Evolutionary conservation across 495 filamentous ascomycete genomes (phyloP), one percentile per base, ranked within the genome.

Genomic region (Pseudevernia furfuracea): DNA sequence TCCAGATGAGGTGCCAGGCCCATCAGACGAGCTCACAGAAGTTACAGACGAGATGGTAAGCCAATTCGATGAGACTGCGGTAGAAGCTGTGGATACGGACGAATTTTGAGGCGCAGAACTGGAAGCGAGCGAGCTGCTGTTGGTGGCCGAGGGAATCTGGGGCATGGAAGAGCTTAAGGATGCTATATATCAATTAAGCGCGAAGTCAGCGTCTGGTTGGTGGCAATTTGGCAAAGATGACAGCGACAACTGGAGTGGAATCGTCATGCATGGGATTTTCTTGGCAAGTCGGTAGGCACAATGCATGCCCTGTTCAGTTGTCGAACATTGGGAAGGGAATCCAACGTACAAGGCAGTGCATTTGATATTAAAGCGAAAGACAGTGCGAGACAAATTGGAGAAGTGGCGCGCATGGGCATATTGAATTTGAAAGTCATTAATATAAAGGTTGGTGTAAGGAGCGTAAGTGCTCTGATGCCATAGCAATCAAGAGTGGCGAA

Each of bases 301-400:
- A 7, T 1, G 49, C 28, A 15, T 19, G 28, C 1, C n/a, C n/a
- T n/a, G n/a, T n/a, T n/a, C n/a, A n/a, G n/a, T n/a, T n/a, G 1
- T 1, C 28, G n/a, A 19, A 53, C 25, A 19, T 7, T 53, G 49
- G 15, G 15, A 32, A 28, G 1, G 49, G 25, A 32, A 19, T 53
- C 28, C 28, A 32, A 53, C 49, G 28, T 53, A 53, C 49, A 53
- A 17, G 49, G 49, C 49, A 32, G 25, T 32, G 49, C 49, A 53
- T 19, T 53, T 32, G 49, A 53, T 30, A 17, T 32, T 17, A 4
- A 19, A 32, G 15, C 25, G 49, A 53, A 32, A 17, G 14, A 30
- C 1, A 53, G 49, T 30, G 49, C 28, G 49, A 53, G 25, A 53
- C 19, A 53, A 19, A 32, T 0, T 32, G 4, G 49, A 53, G 49